Base-by-base conservation (phyloP, 106 monocot species). In the Vanilla planifolia region DNA sequence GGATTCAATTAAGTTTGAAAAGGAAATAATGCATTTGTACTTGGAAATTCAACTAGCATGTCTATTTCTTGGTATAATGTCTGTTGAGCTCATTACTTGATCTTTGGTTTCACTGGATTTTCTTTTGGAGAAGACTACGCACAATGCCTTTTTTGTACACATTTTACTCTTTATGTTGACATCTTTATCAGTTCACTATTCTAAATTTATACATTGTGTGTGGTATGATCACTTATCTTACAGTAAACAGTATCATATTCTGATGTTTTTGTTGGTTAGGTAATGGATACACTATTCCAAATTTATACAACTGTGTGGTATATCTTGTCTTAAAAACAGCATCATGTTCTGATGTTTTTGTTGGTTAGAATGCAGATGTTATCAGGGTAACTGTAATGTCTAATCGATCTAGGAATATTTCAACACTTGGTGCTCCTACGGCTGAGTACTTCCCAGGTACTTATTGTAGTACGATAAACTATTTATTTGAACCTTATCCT, bases 321-420 rank as follows among this genome's bases (percentile, higher is more conserved):
- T n/a, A n/a, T n/a, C n/a, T n/a, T n/a, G n/a, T n/a, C n/a, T n/a
- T n/a, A n/a, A n/a, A n/a, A n/a, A n/a, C n/a, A 53, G 16, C 53
- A n/a, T 9, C 32, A 53, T 53, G 21, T 48, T 30, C 53, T 44
- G 45, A 66, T 66, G 67, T 40, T 43, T 43, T 20, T 47, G 22
- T 68, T 73, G n/a, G 42, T 73, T 87, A 96, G 96, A 84, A 63
- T 84, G 80, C 84, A 87, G 90, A 87, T 79, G 76, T 73, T 51
- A 91, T 96, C 68, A 68, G 29, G 39, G 66, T 96, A 68, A 82
- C 73, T 55, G 60, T 96, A 39, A 42, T 96, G 33, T 78, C 42
- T 61, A 96, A 84, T 76, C 61, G 72, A 64, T 84, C 91, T 42
- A 77, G 66, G 57, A 79, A 50, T 70, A 58, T 33, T 50, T 29